Conservation (phyloP, 352 stramenopile genomes). For the Hyaloperonospora arabidopsidis region DNA sequence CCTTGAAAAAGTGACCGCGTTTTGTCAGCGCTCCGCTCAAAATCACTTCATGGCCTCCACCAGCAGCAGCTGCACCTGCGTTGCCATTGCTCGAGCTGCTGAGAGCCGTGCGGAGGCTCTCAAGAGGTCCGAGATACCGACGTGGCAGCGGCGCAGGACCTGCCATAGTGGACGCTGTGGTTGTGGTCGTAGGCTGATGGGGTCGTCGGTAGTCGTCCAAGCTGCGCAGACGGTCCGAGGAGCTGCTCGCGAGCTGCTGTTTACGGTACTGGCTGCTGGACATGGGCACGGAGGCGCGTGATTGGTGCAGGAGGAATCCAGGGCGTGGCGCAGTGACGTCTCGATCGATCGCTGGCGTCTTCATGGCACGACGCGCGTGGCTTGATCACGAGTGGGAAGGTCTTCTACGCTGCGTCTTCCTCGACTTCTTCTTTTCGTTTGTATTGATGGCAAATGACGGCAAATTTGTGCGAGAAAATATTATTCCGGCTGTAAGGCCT, state of each 20-base stretch:
- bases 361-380: no score
- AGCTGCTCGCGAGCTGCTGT: slow-evolving; percentile 7
- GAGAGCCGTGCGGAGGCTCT: slow-evolving; percentile 28
- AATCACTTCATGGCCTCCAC: slow-evolving; percentile 39
- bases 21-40: slow-evolving; percentile 57
- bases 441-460: no score
- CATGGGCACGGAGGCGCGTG: slow-evolving; percentile 10
- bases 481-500: no score
- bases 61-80: slow-evolving; percentile 1
- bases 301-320: slow-evolving; percentile 16
- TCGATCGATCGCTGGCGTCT: slow-evolving; percentile 4
- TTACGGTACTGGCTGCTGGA: slow-evolving; percentile 13
- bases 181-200: slow-evolving; percentile 2
- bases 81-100: slow-evolving; percentile 15
- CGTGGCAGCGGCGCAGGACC: slow-evolving; percentile 6
- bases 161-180: not conserved
- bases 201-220: slow-evolving; percentile 8
- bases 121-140: slow-evolving; percentile 28
- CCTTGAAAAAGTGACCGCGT: slow-evolving; percentile 68
- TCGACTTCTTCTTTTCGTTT: no score
- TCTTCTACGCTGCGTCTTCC: no score
- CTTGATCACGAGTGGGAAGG: no score
- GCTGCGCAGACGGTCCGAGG: slow-evolving; percentile 15
- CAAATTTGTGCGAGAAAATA: no score
- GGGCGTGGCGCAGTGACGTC: slow-evolving; percentile 5